Conservation (phyloP, 345 rosid genomes). For the Eutrema yunnanense region DNA sequence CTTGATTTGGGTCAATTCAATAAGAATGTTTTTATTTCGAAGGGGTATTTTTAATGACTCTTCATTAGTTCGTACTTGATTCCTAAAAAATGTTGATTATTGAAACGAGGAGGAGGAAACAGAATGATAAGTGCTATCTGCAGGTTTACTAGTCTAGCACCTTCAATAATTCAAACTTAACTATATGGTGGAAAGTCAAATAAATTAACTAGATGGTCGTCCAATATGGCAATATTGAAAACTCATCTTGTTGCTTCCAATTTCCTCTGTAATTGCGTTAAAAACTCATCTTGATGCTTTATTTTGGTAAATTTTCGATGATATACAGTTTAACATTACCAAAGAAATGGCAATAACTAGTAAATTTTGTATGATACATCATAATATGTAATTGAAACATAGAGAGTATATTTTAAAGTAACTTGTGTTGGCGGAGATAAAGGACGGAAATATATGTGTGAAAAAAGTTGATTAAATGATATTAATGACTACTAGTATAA, state of each 20-base stretch:
- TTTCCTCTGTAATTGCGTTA: neutral
- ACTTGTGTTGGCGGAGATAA: neutral
- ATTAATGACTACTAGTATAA: conserved; percentile 10
- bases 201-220: too few species aligned
- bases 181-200: neutral
- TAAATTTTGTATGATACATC: neutral
- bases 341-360: neutral
- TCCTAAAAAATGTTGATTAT: neutral
- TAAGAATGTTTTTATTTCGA: too few species aligned
- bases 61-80: neutral
- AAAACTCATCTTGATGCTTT: neutral
- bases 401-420: neutral
- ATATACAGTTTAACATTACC: neutral
- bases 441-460: neutral
- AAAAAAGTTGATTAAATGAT: neutral
- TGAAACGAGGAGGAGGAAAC: neutral
- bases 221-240: neutral
- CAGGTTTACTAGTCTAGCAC: neutral
- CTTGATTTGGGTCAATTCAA: neutral
- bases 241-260: neutral
- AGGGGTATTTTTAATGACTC: neutral
- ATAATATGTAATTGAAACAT: neutral
- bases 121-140: too few species aligned
- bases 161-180: neutral
- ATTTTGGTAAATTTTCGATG: neutral